Evolutionary conservation across 2,329 filamentous ascomycete species (phyloP).

Genomic region (Setomelanomma holmii): DNA sequence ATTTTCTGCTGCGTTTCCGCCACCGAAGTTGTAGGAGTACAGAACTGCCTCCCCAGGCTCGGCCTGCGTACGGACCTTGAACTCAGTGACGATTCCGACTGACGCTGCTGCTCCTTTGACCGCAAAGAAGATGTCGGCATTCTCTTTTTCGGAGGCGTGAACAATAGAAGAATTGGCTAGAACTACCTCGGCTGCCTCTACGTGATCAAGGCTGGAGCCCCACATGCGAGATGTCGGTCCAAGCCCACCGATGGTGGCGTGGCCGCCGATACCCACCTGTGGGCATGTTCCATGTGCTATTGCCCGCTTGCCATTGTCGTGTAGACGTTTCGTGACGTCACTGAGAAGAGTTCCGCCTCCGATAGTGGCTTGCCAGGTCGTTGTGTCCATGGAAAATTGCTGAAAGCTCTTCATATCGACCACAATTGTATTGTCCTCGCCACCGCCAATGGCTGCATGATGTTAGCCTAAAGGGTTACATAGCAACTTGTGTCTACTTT

Average conservation of each 20-base stretch:
- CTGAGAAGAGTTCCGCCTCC: constrained; percentile 59
- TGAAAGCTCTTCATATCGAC: constrained; percentile 60
- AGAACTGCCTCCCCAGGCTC: constrained; percentile 41
- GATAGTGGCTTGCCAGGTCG: constrained; percentile 54
- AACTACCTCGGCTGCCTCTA: constrained; percentile 47
- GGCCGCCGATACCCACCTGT: constrained; percentile 47
- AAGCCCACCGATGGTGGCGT: constrained; percentile 47
- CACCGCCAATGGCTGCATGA: constrained; percentile 43
- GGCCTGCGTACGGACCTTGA: constrained; percentile 46
- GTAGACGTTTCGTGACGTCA: constrained; percentile 45
- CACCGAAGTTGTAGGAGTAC: constrained; percentile 43
- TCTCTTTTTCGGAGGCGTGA: constrained; percentile 44
- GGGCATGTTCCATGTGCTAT: constrained; percentile 58
- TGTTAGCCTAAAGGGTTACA: too few relatives aligned
- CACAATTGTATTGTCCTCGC: constrained; percentile 55
- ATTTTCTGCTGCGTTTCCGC: constrained; percentile 27
- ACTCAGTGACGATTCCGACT: constrained; percentile 53
- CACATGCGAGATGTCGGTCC: constrained; percentile 43
- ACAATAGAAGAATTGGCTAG: constrained; percentile 50
- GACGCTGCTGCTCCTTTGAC: constrained; percentile 52
- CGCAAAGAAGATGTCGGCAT: constrained; percentile 53
- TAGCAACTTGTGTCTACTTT: background rate
- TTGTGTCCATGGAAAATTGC: constrained; percentile 53
- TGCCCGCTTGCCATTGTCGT: constrained; percentile 47
- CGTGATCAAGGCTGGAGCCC: constrained; percentile 44